Evolutionary conservation across 148 eudicot species (phyloP), one percentile per base, ranked within the genome.

Genomic region (Camellia japonica): DNA sequence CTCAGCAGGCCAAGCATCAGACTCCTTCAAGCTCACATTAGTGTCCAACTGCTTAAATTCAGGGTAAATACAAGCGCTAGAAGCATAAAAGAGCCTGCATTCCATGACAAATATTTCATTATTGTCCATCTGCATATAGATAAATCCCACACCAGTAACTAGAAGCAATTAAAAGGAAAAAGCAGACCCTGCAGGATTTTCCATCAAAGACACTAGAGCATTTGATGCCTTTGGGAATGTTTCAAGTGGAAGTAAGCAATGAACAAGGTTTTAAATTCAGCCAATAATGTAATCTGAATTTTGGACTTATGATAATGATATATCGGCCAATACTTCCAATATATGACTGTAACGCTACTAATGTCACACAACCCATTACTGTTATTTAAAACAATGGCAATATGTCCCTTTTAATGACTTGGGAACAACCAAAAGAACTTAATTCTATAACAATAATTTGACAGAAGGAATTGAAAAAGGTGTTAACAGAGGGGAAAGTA

Each of bases 1-100:
- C 90, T 88, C 90, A 0, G 90, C 89, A 75, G 90, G 90, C 90
- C 90, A 88, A 3, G 90, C 90, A 78, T 88, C 90, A 71, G 90
- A 62, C 73, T 88, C 90, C 84, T 88, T 88, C 83, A 88, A 78
- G 87, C 89, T 88, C 73, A 88, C 90, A 82, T 88, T 88, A 23
- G 90, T 88, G 16, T 88, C 90, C 87, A 88, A 56, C 84, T 88
- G 90, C 84, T 86, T 88, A 84, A 88, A 88, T 77, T 88, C 90
- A 78, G 90, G 90, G 76, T 88, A 88, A 78, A 88, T 82, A 77
- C 90, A 88, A 79, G 90, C 90, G 78, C 90, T 88, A 5, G 90
- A 88, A 59, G 90, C 90, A 78, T 88, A 88, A 80, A 88, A 88
- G 65, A 88, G 82, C 85, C 88, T 88, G 84, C 43, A 70, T 11